phyloP scores from a whole-genome alignment of 257 asterid species.

The Solanum tarapatanum region DNA sequence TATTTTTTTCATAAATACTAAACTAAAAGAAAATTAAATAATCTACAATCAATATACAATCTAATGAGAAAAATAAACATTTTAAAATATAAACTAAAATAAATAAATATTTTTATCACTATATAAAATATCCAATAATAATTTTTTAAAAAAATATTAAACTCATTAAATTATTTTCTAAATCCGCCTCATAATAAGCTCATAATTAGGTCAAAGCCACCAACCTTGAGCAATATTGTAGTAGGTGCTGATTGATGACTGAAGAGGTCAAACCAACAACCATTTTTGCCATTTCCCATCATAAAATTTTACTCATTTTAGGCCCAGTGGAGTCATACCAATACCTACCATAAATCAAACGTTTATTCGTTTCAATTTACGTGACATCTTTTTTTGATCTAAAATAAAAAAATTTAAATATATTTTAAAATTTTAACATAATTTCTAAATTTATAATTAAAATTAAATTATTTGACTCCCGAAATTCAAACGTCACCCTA shows the following conservation, averaged over 20 bases:
- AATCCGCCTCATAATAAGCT: neutral
- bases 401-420: too few species aligned
- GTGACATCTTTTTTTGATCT: too few species aligned
- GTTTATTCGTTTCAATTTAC: too few species aligned
- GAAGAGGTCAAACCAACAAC: neutral
- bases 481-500: too few species aligned
- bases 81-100: neutral
- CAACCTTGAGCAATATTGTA: neutral
- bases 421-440: too few species aligned
- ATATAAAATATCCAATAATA: too few species aligned
- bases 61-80: neutral
- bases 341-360: neutral
- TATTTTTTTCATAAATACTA: neutral
- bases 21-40: neutral
- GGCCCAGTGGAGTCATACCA: neutral
- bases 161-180: too few species aligned
- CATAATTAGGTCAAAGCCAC: neutral
- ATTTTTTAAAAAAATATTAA: too few species aligned
- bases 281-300: neutral
- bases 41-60: neutral
- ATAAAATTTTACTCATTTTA: neutral
- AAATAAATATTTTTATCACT: too few species aligned
- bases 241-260: neutral
- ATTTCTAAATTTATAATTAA: too few species aligned
- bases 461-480: too few species aligned